Evolutionary conservation across 2,329 filamentous ascomycete species (phyloP), one percentile per base, ranked within the genome.

Genomic region (Colletotrichum sp.): DNA sequence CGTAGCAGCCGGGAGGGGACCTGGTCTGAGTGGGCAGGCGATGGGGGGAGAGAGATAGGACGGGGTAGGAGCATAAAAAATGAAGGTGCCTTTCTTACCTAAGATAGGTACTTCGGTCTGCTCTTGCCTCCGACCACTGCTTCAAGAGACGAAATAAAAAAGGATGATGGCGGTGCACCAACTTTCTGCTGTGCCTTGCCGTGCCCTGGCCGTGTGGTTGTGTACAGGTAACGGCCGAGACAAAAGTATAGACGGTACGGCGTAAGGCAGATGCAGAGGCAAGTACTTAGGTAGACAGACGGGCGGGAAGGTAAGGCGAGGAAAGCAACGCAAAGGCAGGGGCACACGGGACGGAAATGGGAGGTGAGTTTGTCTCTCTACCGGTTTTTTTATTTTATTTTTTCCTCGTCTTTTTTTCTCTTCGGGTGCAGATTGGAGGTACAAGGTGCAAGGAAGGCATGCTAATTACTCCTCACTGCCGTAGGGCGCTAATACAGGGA

Each of bases 381-480:
- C 58, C 38, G 9, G 38, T 61, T 26, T 12, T 62, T 32, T 63
- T 43, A 13, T 34, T 63, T 10, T 32, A 7, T 32, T 34, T 63
- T 13, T 13, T 30, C 10, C 28, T 30, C 24, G 18, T 61, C 34
- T 43, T 38, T 32, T 26, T 34, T 18, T 32, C 9, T 24, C 13
- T 24, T 21, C 34, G 34, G 61, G 61, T 36, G 61, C 28, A 52
- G 43, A 52, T 52, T 52, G 43, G 43, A 52, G 43, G 43, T 52
- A n/a, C n/a, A 52, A 52, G 61, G 61, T 63, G 61, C 61, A 63
- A 56, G 64, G 64, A 67, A 67, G 62, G 28, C 64, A 61, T 67
- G 13, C 52, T 67, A 68, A 67, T 52, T 68, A 68, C 63, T 75
- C 63, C 73, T 75, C 63, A 68, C 56, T 73, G 69, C 69, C 69